These are phyloP conservation scores for Solidago caesia DNA, from an alignment of 129 eudicot genomes.

Conservation along the genomic window DNA sequence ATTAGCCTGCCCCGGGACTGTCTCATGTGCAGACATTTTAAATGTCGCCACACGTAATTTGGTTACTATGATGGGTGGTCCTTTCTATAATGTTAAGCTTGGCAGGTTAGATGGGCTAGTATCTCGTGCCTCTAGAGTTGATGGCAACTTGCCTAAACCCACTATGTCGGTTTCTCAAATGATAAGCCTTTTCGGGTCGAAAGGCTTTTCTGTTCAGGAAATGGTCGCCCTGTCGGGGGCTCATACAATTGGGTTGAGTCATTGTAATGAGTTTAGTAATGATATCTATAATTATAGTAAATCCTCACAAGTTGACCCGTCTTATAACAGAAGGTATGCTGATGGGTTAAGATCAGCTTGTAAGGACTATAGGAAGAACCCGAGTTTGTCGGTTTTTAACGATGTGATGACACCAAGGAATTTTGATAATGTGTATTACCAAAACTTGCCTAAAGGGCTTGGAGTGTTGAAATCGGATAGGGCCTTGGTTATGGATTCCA, in stretches of 20 bases:
- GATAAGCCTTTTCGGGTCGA: conserved; percentile 41
- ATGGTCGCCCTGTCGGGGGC: conserved; percentile 85
- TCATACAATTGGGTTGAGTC: conserved; percentile 77
- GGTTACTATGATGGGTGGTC: conserved; percentile 71
- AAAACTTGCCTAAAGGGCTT: conserved; percentile 60
- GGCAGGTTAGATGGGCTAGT: conserved; percentile 56
- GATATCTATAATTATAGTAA: conserved; percentile 60
- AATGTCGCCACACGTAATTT: conserved; percentile 68
- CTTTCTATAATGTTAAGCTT: conserved; percentile 50
- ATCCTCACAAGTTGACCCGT: conserved; percentile 41
- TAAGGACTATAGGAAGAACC: conserved; percentile 42
- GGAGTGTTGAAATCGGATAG: conserved; percentile 68
- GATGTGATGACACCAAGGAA: conserved; percentile 74
- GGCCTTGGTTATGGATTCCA: conserved; percentile 43
- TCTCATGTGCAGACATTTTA: conserved; percentile 84
- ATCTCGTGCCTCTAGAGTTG: conserved; percentile 46
- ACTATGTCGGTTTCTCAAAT: conserved; percentile 52
- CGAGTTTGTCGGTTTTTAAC: conserved; percentile 66
- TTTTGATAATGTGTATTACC: conserved; percentile 63
- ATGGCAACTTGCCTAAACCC: conserved; percentile 55
- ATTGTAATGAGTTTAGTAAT: conserved; percentile 67
- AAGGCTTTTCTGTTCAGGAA: conserved; percentile 61
- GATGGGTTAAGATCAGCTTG: conserved; percentile 57
- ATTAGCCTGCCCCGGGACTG: conserved; percentile 78
- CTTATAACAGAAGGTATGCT: conserved; percentile 54